These are phyloP conservation scores for Aechmea fasciata DNA, from an alignment of 176 grass and related monocot species.

Conservation along the genomic window DNA sequence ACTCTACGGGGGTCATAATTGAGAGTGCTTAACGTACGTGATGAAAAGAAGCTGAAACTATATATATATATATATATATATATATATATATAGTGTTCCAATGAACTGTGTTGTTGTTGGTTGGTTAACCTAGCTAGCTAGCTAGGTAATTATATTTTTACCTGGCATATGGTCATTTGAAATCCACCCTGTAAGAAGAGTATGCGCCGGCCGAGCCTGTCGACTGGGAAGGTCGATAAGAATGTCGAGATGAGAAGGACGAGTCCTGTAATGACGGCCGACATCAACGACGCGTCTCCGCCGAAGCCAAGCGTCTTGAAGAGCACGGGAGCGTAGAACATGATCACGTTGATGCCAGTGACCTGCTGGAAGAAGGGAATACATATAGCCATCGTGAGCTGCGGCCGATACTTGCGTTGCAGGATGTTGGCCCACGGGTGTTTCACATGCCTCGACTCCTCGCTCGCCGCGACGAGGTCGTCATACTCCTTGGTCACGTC, in stretches of 20 bases:
- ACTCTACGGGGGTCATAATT: too few species aligned
- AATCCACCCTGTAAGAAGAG: background rate
- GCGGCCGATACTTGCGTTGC: constrained; percentile 21
- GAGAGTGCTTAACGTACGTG: too few species aligned
- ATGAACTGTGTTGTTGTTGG: too few species aligned
- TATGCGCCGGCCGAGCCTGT: constrained; percentile 22
- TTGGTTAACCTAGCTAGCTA: too few species aligned
- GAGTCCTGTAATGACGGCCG: constrained; percentile 23
- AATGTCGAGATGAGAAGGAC: constrained; percentile 19
- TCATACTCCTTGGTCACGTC: constrained; percentile 26
- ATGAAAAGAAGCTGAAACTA: too few species aligned
- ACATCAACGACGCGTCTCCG: constrained; percentile 34
- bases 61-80: too few species aligned
- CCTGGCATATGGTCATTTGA: constrained; percentile 12
- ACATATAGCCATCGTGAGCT: constrained; percentile 27
- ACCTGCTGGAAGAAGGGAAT: constrained; percentile 53
- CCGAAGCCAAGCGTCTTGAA: constrained; percentile 53
- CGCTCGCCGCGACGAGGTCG: constrained; percentile 28
- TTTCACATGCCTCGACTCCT: constrained; percentile 17
- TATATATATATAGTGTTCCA: too few species aligned
- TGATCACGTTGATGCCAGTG: constrained; percentile 44
- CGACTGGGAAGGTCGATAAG: constrained; percentile 20
- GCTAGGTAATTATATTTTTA: background rate
- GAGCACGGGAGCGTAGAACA: constrained; percentile 38
- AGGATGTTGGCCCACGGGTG: constrained; percentile 24